A percentile compares a stretch with the other conserved stretches of the same genome.
Evolutionary conservation across 257 asterid species (phyloP).

Genomic region (Thymus mandschuricus): DNA sequence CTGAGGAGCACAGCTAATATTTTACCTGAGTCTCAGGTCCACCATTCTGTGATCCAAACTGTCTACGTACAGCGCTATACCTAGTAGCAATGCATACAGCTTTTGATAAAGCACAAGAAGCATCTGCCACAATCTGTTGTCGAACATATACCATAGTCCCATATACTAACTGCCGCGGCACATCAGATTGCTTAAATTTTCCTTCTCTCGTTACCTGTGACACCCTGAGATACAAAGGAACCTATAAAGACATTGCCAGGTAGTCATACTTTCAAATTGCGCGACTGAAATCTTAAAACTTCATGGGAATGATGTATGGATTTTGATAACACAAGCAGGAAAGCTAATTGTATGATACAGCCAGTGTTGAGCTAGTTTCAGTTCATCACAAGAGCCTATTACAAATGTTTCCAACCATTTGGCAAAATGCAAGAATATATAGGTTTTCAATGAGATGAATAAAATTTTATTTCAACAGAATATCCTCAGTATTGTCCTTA

Average conservation of each 20-base stretch:
- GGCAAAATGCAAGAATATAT: conserved; percentile 5
- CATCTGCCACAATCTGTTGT: conserved; percentile 83
- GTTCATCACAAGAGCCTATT: conserved; percentile 8
- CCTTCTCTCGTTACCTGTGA: conserved; percentile 93
- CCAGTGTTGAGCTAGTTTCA: conserved; percentile 15
- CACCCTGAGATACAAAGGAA: conserved; percentile 57
- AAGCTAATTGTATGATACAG: conserved; percentile 13
- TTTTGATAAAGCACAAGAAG: conserved; percentile 85
- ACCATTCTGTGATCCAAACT: conserved; percentile 89
- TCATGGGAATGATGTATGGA: not conserved
- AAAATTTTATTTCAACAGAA: not conserved
- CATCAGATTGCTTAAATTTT: conserved; percentile 75
- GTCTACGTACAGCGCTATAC: conserved; percentile 96
- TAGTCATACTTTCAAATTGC: not conserved
- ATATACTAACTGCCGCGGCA: conserved; percentile 86
- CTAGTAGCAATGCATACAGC: conserved; percentile 97
- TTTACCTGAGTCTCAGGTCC: conserved; percentile 95
- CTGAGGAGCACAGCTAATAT: conserved; percentile 10
- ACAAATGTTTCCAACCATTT: not conserved
- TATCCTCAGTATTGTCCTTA: not conserved
- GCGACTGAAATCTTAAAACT: not conserved
- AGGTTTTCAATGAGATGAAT: conserved; percentile 1
- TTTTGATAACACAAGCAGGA: not conserved
- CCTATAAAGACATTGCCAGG: conserved; percentile 6
- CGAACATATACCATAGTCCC: conserved; percentile 98